Evolutionary conservation across 2,329 filamentous ascomycete genomes (phyloP).

Genomic region (Lachnellula cervina): DNA sequence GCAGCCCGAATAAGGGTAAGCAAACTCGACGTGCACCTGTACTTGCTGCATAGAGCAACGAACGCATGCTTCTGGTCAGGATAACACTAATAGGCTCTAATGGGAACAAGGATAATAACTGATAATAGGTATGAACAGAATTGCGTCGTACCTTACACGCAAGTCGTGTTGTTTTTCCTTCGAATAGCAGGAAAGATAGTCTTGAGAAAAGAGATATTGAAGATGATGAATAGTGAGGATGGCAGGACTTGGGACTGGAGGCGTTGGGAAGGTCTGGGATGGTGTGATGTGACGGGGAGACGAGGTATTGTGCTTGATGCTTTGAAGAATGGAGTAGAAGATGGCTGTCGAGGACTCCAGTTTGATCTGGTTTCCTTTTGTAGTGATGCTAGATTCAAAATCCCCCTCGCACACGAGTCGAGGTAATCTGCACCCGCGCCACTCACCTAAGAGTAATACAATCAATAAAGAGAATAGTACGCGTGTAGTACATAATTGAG

Average conservation of each 20-base stretch:
- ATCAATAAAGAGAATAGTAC: too few relatives aligned
- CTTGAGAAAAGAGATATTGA: constrained; percentile 2
- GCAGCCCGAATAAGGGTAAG: constrained; percentile 29
- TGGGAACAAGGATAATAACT: constrained; percentile 33
- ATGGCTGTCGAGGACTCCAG: background rate
- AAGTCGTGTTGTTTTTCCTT: constrained; percentile 34
- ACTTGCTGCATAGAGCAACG: constrained; percentile 30
- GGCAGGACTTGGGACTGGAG: constrained; percentile 6
- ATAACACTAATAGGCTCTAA: constrained; percentile 25
- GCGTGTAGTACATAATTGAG: too few relatives aligned
- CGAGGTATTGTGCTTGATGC: background rate
- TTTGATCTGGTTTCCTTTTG: too few relatives aligned
- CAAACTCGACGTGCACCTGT: constrained; percentile 31
- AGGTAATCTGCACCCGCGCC: too few relatives aligned
- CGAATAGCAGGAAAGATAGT: constrained; percentile 1
- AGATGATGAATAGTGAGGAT: constrained; percentile 6
- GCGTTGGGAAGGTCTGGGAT: constrained; percentile 1
- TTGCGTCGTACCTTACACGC: constrained; percentile 12
- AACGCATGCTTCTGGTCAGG: constrained; percentile 37
- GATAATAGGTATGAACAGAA: constrained; percentile 29
- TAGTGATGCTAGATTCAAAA: too few relatives aligned
- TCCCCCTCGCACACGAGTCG: too few relatives aligned
- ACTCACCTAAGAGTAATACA: too few relatives aligned
- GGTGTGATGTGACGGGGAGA: constrained; percentile 9
- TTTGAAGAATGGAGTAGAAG: background rate